Conservation (phyloP, 108 stramenopile genomes). For the Fragilaria radians region DNA sequence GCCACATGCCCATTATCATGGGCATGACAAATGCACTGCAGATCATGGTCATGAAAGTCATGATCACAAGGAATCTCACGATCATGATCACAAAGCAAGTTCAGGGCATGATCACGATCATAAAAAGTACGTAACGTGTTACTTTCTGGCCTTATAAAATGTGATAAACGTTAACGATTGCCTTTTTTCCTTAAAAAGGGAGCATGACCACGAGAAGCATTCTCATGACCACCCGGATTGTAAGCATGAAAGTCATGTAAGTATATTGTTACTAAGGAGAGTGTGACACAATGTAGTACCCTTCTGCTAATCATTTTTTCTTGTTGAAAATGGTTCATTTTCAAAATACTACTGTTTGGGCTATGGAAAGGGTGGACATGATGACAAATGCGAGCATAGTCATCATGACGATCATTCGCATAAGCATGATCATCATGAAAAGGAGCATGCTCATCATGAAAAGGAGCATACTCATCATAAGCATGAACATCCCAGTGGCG, state of each 20-base stretch:
- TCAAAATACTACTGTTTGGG: too few relatives aligned
- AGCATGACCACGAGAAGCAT: constrained; percentile 2
- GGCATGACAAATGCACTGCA: constrained; percentile 51
- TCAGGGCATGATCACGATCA: constrained; percentile 27
- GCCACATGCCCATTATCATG: constrained; percentile 77
- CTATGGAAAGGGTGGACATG: constrained; percentile 9
- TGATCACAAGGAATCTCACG: constrained; percentile 8
- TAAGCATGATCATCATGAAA: constrained; percentile 21
- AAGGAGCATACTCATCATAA: constrained; percentile 17
- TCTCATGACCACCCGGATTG: background rate
- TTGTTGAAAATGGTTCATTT: background rate
- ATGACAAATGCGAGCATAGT: constrained; percentile 12
- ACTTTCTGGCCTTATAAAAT: too few relatives aligned
- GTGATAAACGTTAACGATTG: too few relatives aligned
- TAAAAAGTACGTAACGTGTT: background rate
- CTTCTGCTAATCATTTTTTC: background rate
- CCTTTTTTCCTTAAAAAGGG: too few relatives aligned
- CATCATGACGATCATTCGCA: constrained; percentile 27
- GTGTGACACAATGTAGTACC: background rate
- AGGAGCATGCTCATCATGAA: constrained; percentile 14
- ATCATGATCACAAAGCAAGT: constrained; percentile 15
- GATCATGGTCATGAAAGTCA: constrained; percentile 23
- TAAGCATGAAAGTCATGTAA: background rate
- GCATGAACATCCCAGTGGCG: constrained; percentile 13
- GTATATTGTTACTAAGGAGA: background rate